Conservation (phyloP, 768 basidiomycete species). For the Phaeolepiota aurea region DNA sequence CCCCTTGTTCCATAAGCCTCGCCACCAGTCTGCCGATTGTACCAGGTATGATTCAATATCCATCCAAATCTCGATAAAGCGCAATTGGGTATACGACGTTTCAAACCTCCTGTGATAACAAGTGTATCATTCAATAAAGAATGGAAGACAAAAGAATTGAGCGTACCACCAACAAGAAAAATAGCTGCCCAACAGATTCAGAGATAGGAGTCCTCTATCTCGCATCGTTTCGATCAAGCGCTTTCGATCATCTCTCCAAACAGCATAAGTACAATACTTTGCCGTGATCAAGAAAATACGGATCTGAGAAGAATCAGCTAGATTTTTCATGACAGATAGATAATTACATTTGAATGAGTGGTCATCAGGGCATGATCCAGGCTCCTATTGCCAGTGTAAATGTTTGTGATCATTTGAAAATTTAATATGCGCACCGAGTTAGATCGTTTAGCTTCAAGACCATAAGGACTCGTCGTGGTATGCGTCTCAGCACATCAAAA, state of each 20-base stretch:
- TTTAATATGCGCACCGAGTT: conserved; percentile 45
- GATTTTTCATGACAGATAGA: not conserved
- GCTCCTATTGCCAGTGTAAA: conserved; percentile 34
- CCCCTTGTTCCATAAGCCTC: conserved; percentile 50
- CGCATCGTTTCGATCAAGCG: conserved; percentile 38
- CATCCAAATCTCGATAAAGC: conserved; percentile 50
- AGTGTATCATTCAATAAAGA: too few species aligned
- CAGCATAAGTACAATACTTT: conserved; percentile 75
- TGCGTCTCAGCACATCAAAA: conserved; percentile 77
- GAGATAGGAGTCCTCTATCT: conserved; percentile 40
- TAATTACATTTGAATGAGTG: conserved; percentile 66
- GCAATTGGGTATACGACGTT: conserved; percentile 39
- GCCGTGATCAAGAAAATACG: conserved; percentile 91
- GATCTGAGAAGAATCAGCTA: conserved; percentile 28
- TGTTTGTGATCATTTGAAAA: conserved; percentile 4
- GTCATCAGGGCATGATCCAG: conserved; percentile 83
- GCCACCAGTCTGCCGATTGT: conserved; percentile 55
- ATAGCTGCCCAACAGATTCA: conserved; percentile 39
- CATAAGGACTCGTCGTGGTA: conserved; percentile 82
- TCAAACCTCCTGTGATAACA: conserved; percentile 45
- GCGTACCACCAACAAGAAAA: conserved; percentile 65
- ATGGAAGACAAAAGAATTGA: not conserved
- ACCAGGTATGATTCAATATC: conserved; percentile 52
- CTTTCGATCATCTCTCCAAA: conserved; percentile 64
- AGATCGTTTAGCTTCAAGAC: conserved; percentile 82